Evolutionary conservation across 805 yeast genomes (phyloP).

Genomic region (Zygosaccharomyces siamensis): DNA sequence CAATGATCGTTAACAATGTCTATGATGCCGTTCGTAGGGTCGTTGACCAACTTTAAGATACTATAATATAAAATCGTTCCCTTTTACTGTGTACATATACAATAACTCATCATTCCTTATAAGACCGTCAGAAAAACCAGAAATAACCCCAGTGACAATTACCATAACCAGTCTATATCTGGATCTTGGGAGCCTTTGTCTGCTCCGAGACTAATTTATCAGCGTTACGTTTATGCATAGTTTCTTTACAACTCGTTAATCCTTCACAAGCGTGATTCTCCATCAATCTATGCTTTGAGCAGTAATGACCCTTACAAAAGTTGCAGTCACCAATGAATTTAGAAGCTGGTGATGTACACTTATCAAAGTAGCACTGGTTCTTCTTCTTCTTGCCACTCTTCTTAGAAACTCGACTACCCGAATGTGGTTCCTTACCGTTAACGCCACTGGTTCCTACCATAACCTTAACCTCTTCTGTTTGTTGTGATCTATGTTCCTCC

Average conservation of each 20-base stretch:
- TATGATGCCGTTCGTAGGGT: constrained; percentile 43
- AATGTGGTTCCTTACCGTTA: constrained; percentile 6
- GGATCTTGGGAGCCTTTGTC: constrained; percentile 63
- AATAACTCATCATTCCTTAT: background rate
- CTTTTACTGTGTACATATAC: background rate
- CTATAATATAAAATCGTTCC: background rate
- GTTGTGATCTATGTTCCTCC: background rate
- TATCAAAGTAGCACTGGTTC: constrained; percentile 47
- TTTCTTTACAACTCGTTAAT: constrained; percentile 72
- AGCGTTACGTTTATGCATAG: constrained; percentile 80
- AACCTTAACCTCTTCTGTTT: constrained; percentile 1
- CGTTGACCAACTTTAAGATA: constrained; percentile 10
- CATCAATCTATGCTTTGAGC: constrained; percentile 80
- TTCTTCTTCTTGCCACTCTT: constrained; percentile 33
- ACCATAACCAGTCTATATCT: constrained; percentile 18
- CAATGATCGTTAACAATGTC: constrained; percentile 48
- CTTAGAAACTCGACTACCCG: constrained; percentile 20
- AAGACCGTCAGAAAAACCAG: background rate
- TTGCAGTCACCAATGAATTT: constrained; percentile 75
- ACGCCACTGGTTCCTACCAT: constrained; percentile 7
- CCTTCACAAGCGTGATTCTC: constrained; percentile 83
- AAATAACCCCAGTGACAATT: background rate
- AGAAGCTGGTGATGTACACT: constrained; percentile 61
- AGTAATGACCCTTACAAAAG: constrained; percentile 77
- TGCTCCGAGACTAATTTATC: constrained; percentile 77